Conservation (phyloP, 2,329 filamentous ascomycete species). For the Colletotrichum sp. region DNA sequence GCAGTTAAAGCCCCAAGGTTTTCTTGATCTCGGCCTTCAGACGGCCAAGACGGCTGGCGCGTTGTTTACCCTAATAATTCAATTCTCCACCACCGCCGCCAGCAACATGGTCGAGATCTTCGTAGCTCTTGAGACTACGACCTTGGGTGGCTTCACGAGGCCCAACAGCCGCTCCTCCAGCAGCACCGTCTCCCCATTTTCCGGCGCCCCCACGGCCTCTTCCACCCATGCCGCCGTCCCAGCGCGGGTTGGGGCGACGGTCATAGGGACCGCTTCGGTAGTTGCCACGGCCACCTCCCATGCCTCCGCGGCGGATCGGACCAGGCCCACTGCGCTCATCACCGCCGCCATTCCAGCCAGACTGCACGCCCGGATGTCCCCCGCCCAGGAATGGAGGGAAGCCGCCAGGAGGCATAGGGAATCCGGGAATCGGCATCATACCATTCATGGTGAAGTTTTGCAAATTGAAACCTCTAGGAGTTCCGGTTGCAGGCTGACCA, state of each 20-base stretch:
- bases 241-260: conserved; percentile 63
- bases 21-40: neutral
- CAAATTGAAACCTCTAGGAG: conserved; percentile 90
- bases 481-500: conserved; percentile 78
- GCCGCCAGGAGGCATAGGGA: conserved; percentile 54
- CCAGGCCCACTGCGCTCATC: conserved; percentile 66
- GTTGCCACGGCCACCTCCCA: conserved; percentile 53
- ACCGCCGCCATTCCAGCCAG: conserved; percentile 55
- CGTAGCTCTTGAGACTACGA: conserved; percentile 93
- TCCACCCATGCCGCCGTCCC: conserved; percentile 54
- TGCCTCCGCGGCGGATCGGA: conserved; percentile 71
- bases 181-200: conserved; percentile 74
- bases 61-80: conserved; percentile 71
- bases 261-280: conserved; percentile 78
- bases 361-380: conserved; percentile 43
- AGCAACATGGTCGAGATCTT: conserved; percentile 89
- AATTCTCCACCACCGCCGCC: conserved; percentile 80
- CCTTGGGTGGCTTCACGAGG: conserved; percentile 92
- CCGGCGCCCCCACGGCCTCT: conserved; percentile 57
- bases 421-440: conserved; percentile 64
- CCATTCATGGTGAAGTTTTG: conserved; percentile 69
- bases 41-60: neutral
- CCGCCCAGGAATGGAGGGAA: conserved; percentile 62
- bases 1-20: neutral
- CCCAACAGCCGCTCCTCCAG: conserved; percentile 77